A percentile compares a stretch with the other conserved stretches of the same genome.
phyloP scores from a whole-genome alignment of 805 yeast species.

The Clavispora santaluciae region DNA sequence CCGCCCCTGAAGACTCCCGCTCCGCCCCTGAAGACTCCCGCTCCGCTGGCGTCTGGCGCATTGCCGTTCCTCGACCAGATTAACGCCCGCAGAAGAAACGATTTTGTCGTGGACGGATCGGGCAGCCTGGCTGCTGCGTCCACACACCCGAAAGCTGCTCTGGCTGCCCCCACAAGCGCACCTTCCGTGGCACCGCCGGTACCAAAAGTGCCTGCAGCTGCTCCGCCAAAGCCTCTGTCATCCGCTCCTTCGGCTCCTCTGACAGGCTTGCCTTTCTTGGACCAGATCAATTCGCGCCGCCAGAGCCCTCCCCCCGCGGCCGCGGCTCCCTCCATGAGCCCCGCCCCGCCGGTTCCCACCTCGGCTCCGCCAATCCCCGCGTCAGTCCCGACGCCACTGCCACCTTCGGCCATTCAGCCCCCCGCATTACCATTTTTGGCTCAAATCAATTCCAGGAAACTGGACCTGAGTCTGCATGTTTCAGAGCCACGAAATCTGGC shows the following conservation, averaged over 20 bases:
- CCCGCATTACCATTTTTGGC: slow-evolving; percentile 42
- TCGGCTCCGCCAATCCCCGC: too few relatives aligned
- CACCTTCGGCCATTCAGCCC: neutral
- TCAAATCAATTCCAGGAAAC: slow-evolving; percentile 42
- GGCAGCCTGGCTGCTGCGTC: slow-evolving; percentile 7
- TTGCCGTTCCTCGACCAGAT: slow-evolving; percentile 49
- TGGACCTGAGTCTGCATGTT: neutral
- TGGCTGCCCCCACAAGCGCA: neutral
- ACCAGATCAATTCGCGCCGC: too few relatives aligned
- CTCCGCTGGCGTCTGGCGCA: slow-evolving; percentile 20
- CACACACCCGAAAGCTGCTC: neutral
- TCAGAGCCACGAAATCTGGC: neutral
- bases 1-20: slow-evolving; percentile 7
- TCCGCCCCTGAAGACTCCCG: slow-evolving; percentile 17
- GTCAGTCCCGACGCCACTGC: neutral
- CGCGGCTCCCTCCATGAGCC: too few relatives aligned
- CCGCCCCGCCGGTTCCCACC: too few relatives aligned
- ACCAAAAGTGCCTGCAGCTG: too few relatives aligned
- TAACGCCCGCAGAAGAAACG: slow-evolving; percentile 44
- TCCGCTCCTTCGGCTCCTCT: neutral
- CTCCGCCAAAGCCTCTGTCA: slow-evolving; percentile 1
- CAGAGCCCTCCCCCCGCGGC: too few relatives aligned
- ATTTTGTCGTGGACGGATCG: slow-evolving; percentile 39
- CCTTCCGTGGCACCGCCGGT: too few relatives aligned
- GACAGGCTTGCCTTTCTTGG: too few relatives aligned